Percentiles rank a stretch among this genome's conserved stretches.
phyloP scores from a whole-genome alignment of 768 basidiomycete genomes.

The Podaxis mareebaensis region DNA sequence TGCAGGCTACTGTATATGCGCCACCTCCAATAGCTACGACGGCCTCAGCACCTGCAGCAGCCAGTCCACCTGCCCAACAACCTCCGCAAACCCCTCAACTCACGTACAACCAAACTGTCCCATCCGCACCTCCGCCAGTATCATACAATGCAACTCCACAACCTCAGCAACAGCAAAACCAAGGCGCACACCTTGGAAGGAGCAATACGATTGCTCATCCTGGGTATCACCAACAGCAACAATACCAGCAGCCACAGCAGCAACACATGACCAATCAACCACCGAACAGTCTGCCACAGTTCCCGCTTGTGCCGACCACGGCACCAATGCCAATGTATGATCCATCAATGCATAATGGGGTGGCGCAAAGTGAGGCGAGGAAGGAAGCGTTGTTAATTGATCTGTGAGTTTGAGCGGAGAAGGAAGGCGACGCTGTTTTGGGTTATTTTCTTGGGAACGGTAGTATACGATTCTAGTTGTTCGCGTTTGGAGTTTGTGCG shows the following conservation, averaged over 20 bases:
- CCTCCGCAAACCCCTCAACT: conserved; percentile 13
- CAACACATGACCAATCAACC: conserved; percentile 16
- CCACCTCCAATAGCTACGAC: conserved; percentile 22
- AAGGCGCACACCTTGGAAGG: conserved; percentile 27
- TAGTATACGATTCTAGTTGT: too few relatives aligned
- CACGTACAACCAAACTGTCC: conserved; percentile 19
- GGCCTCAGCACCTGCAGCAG: conserved; percentile 26
- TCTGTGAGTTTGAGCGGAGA: conserved; percentile 19
- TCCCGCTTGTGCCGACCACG: conserved; percentile 65
- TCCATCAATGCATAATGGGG: conserved; percentile 45
- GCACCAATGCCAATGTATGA: conserved; percentile 65
- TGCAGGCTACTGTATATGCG: conserved; percentile 14
- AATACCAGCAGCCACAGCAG: conserved; percentile 30
- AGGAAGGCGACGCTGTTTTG: not conserved
- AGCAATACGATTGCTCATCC: conserved; percentile 38
- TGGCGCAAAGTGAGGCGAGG: conserved; percentile 63
- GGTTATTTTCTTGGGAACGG: too few relatives aligned
- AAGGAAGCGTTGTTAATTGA: conserved; percentile 64
- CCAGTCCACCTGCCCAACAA: conserved; percentile 14
- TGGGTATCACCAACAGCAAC: conserved; percentile 27
- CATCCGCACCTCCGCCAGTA: conserved; percentile 25
- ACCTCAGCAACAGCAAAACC: conserved; percentile 26
- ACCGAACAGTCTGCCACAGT: conserved; percentile 49
- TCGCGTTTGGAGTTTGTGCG: too few relatives aligned
- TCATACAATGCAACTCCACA: conserved; percentile 22